Base-by-base conservation (phyloP, 495 filamentous ascomycete species). In the Daldinia grandis region DNA sequence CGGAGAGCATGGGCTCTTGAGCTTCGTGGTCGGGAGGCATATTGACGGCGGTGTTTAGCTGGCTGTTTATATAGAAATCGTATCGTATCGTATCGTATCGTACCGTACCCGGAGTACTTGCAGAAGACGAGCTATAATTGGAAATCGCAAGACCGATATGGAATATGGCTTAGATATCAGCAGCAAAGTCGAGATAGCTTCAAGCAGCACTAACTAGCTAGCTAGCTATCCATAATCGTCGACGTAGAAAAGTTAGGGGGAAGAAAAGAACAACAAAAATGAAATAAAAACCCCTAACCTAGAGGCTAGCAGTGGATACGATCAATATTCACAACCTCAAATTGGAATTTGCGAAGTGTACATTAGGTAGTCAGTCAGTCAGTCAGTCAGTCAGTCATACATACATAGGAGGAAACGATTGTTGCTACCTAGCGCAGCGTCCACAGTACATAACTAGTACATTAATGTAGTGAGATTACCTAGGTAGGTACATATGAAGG, bases 1-100 rank as follows among this genome's bases (percentile, higher is more conserved):
- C 17, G 19, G 76, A 73, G 15, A 78, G 62, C 50, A 71, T 64
- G 35, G 76, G 74, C 33, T 64, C 68, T 35, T 65, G 71, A 37
- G 72, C 72, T 33, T 74, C 72, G 58, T 65, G 59, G 65, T 79
- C 70, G 28, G 62, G 58, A 40, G 74, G 74, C 77, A 79, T 79
- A 9, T 59, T 72, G 38, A 42, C 59, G 40, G 19, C 17, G 47
- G 35, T 35, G 24, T 31, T 37, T 55, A 54, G 21, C 35, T 30
- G 17, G n/a, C n/a, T n/a, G n/a, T n/a, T n/a, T 38, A 21, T 35
- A 14, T 33, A 12, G 31, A 33, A 31, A 25, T 21, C 15, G 49
- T 40, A 24, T 58, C 44, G 64, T 58, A 49, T 68, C 49, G n/a
- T n/a, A 25, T 21, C 15, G 49, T 40, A 24, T 58, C 44, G 64